Percentiles rank a stretch among this genome's conserved stretches.
phyloP scores from a whole-genome alignment of 78 protist species.

The Dictyostelium intermedium region DNA sequence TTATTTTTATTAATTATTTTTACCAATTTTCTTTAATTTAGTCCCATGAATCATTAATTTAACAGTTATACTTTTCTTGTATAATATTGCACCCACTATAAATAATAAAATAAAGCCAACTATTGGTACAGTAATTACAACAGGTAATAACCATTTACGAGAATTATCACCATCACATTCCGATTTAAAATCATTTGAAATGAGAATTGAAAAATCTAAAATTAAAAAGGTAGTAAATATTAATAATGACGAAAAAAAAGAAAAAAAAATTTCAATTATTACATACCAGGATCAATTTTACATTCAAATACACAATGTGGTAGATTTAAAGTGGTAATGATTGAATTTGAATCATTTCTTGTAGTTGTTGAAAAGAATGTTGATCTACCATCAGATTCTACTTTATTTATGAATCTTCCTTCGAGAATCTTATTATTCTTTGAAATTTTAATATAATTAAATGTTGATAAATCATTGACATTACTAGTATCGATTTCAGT shows the following conservation, averaged over 20 bases:
- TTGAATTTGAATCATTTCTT: neutral
- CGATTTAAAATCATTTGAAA: neutral
- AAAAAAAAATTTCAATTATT: neutral
- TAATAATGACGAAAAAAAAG: neutral
- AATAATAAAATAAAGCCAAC: neutral
- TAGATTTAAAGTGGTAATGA: neutral
- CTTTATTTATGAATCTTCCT: conserved; percentile 22
- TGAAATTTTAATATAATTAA: conserved; percentile 16
- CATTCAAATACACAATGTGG: neutral
- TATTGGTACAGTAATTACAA: neutral
- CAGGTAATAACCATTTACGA: neutral
- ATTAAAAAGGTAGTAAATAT: neutral
- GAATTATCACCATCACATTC: neutral
- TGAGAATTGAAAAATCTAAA: neutral
- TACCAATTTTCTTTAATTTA: neutral
- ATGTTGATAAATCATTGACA: neutral
- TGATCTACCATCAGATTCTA: conserved; percentile 15
- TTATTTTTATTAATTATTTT: too few species aligned
- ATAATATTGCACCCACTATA: neutral
- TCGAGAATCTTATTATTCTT: neutral
- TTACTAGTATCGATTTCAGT: neutral
- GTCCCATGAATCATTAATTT: neutral
- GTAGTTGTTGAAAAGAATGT: neutral
- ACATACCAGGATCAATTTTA: conserved; percentile 43
- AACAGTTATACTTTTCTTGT: neutral